Base-by-base conservation (phyloP, 1,284 basidiomycete genomes). In the Leccinum insolens region DNA sequence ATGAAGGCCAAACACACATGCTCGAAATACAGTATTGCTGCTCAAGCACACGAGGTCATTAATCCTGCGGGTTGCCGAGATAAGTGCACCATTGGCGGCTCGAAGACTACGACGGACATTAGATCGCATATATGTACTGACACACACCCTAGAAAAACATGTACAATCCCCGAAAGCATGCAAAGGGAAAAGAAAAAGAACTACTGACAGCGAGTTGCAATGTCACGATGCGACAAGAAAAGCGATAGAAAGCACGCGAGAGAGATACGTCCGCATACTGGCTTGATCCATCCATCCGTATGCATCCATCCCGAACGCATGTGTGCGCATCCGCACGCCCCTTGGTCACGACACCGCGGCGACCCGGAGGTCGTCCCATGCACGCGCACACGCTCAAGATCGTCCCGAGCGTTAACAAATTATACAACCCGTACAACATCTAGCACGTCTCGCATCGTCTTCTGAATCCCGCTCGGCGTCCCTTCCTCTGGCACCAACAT, bases 1-100 rank as follows among this genome's bases (percentile, higher is more conserved):
- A 5, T 88, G 86, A 86, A 83, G 81, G 52, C 84, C 0, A 78
- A 71, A 12, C 80, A 83, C 68, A 82, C 68, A 77, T 88, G 69
- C 69, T 86, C 49, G 80, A 75, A 7, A 84, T 41, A 15, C 14
- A 46, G 3, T 11, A 49, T 49, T 20, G 46, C n/a, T 49, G 11
- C 46, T 20, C n/a, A 49, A 49, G 82, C 69, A 79, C 87, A 49
- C 77, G 77, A 68, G 72, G 77, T 2, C 83, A 86, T 49, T 12
- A 49, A 20, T 20, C 11, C 46, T n/a, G n/a, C 46, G 11, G 6
- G n/a, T 12, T 49, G 46, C 11, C n/a, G 46, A 20, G 11, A 20
- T 49, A 49, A 65, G 76, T 83, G 2, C 76, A 82, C 17, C 22
- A 25, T 58, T 60, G 58, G 8, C 49, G 20, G 59, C 6, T 61